Percentiles rank a stretch among this genome's conserved stretches.
phyloP scores from a whole-genome alignment of 257 asterid genomes.

The Gardenia jasminoides region DNA sequence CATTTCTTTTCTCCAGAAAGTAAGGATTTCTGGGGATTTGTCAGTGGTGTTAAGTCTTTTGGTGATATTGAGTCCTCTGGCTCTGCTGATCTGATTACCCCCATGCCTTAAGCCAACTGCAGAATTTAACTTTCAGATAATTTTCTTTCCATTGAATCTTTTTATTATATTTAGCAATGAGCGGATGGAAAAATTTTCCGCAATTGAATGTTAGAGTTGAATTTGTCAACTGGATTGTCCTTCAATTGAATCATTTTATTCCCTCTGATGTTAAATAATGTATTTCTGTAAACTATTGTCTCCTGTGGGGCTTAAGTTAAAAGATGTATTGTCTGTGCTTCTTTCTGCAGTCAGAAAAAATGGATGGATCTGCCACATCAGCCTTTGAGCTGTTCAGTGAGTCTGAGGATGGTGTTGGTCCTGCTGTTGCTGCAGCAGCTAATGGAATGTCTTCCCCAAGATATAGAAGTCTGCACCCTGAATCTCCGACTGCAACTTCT shows the following conservation, averaged over 20 bases:
- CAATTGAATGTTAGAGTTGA: too few relatives aligned
- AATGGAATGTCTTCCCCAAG: slow-evolving; percentile 83
- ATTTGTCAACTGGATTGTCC: too few relatives aligned
- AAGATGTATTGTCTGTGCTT: not conserved
- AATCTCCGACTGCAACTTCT: slow-evolving; percentile 80
- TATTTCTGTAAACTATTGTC: not conserved
- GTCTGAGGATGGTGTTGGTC: slow-evolving; percentile 42
- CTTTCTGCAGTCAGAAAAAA: slow-evolving; percentile 71
- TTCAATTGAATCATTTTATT: not conserved
- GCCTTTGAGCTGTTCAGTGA: slow-evolving; percentile 11
- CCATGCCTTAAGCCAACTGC: not conserved
- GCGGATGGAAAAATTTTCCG: not conserved
- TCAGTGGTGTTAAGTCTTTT: not conserved
- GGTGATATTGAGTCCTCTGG: not conserved
- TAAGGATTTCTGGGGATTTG: not conserved
- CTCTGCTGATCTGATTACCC: not conserved
- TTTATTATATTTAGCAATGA: not conserved
- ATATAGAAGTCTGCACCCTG: slow-evolving; percentile 79
- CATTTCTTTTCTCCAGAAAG: not conserved
- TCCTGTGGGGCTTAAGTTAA: not conserved
- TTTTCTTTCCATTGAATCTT: not conserved
- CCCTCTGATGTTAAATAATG: not conserved
- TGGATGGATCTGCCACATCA: slow-evolving; percentile 43
- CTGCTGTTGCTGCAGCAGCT: slow-evolving; percentile 84
- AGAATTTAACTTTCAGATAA: not conserved